A percentile compares a stretch with the other conserved stretches of the same genome.
phyloP scores from a whole-genome alignment of 208 protist species.

The Trypanosoma vivax region DNA sequence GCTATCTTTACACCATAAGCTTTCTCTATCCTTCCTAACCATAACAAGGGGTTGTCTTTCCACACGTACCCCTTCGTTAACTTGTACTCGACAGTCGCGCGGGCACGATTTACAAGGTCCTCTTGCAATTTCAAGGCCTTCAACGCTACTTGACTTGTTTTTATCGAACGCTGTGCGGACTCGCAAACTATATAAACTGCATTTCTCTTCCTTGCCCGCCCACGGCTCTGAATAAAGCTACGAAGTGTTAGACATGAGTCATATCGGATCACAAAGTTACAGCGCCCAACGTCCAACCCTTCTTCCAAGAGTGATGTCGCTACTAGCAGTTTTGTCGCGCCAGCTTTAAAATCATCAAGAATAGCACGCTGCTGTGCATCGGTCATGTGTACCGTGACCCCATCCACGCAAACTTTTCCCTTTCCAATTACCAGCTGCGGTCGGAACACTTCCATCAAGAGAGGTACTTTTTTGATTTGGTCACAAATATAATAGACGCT shows the following conservation, averaged over 20 bases:
- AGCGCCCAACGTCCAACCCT: constrained; percentile 58
- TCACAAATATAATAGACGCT: constrained; percentile 10
- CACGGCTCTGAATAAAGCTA: constrained; percentile 62
- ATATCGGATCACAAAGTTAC: constrained; percentile 61
- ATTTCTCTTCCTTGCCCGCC: constrained; percentile 35
- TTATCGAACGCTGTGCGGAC: not conserved
- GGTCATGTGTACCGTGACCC: constrained; percentile 32
- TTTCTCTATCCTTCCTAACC: not conserved
- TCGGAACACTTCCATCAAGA: not conserved
- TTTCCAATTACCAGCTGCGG: constrained; percentile 31
- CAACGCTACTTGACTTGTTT: not conserved
- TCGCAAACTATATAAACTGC: constrained; percentile 43
- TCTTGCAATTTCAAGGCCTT: constrained; percentile 12
- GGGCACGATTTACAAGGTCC: not conserved
- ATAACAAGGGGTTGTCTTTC: too few species aligned
- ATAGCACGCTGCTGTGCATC: constrained; percentile 25
- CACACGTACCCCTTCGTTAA: too few species aligned
- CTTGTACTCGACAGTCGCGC: not conserved
- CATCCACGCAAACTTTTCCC: constrained; percentile 8
- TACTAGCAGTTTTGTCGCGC: constrained; percentile 46
- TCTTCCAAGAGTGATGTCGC: constrained; percentile 70
- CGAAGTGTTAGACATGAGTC: constrained; percentile 27
- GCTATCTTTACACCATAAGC: not conserved
- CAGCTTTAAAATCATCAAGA: constrained; percentile 29
- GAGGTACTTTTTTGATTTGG: constrained; percentile 6